Conservation (phyloP, 495 filamentous ascomycete species). For the Podospora conica region DNA sequence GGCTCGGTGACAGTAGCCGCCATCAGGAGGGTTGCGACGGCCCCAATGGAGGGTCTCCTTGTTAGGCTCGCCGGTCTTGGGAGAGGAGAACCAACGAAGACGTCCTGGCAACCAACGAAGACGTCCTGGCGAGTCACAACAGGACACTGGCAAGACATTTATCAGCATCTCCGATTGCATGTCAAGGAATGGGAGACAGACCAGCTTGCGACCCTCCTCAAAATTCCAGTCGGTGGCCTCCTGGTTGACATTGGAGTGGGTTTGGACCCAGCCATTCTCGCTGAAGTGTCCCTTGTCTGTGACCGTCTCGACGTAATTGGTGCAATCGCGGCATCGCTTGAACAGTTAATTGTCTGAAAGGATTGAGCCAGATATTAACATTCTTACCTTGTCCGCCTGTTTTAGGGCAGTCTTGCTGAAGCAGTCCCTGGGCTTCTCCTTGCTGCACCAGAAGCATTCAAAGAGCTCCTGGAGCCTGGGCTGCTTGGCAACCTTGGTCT, state of each 20-base stretch:
- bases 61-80: background rate
- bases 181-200: background rate
- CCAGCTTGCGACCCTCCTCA: background rate
- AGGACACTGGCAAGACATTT: background rate
- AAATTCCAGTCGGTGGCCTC: background rate
- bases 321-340: background rate
- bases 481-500: background rate
- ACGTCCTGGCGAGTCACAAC: background rate
- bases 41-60: background rate
- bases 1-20: background rate
- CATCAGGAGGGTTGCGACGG: background rate
- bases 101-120: background rate
- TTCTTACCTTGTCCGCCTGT: background rate
- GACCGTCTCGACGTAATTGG: background rate
- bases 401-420: background rate
- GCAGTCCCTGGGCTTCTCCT: background rate
- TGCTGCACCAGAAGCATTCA: background rate
- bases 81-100: no score
- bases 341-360: background rate
- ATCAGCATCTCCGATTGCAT: background rate
- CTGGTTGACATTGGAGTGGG: background rate
- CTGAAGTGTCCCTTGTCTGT: background rate
- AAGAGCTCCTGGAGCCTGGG: background rate
- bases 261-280: background rate
- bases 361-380: background rate